Percentiles rank a stretch among this genome's conserved stretches.
Conservation (phyloP, 1,284 basidiomycete genomes). For the Ceratobasidium theobromae region DNA sequence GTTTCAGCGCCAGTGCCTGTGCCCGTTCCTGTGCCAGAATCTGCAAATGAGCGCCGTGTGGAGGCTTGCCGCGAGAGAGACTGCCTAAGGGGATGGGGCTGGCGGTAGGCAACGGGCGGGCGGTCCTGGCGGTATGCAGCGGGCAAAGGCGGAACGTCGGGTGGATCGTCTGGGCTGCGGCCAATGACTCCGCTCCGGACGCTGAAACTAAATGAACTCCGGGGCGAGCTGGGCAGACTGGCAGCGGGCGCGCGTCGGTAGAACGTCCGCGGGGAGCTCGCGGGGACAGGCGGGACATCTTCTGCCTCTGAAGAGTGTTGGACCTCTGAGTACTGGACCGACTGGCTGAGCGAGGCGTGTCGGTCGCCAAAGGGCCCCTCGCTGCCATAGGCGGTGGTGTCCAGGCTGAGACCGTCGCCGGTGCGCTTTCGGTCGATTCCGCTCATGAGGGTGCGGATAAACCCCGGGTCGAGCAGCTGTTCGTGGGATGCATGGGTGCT, state of each 20-base stretch:
- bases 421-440: not conserved
- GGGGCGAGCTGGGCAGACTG: conserved; percentile 16
- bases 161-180: not conserved
- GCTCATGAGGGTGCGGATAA: conserved; percentile 13
- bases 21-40: not conserved
- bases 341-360: not conserved
- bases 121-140: not conserved
- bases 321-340: not conserved
- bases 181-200: conserved; percentile 10
- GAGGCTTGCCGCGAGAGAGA: not conserved
- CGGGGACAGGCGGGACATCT: not conserved
- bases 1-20: not conserved
- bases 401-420: not conserved
- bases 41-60: not conserved
- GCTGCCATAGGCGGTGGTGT: not conserved
- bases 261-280: not conserved
- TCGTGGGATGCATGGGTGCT: conserved; percentile 22
- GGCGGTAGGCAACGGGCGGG: not conserved
- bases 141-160: conserved; percentile 12
- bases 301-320: not conserved
- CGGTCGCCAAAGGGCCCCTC: conserved; percentile 12
- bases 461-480: conserved; percentile 14
- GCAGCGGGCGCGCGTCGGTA: conserved; percentile 1
- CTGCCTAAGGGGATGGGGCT: not conserved
- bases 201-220: conserved; percentile 19